These are phyloP conservation scores for Aspergillus candidus DNA, from an alignment of 2,329 filamentous ascomycete species.

Conservation along the genomic window DNA sequence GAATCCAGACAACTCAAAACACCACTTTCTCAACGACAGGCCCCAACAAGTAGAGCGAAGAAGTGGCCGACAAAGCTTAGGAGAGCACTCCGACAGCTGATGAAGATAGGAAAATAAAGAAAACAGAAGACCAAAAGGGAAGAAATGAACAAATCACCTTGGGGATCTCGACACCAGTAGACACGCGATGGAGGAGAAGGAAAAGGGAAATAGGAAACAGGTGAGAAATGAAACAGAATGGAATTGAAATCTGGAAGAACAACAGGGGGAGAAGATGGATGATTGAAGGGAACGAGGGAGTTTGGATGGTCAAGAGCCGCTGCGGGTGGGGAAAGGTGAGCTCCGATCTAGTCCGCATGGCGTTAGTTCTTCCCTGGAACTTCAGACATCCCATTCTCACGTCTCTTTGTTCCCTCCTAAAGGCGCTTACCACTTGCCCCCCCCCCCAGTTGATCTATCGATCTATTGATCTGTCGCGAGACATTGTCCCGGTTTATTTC, in stretches of 20 bases:
- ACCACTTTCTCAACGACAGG: constrained; percentile 4
- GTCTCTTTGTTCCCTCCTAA: neutral
- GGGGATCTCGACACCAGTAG: constrained; percentile 1
- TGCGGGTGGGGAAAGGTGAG: constrained; percentile 13
- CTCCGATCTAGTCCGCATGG: constrained; percentile 9
- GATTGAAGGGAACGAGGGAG: constrained; percentile 17
- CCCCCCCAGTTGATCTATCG: neutral
- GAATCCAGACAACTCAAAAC: constrained; percentile 5
- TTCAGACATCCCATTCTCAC: neutral
- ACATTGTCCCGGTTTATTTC: neutral
- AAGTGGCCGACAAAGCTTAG: constrained; percentile 3
- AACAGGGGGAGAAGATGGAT: constrained; percentile 13
- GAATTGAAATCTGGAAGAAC: constrained; percentile 12
- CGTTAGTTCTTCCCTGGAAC: constrained; percentile 11
- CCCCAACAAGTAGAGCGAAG: constrained; percentile 2
- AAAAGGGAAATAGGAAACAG: constrained; percentile 15
- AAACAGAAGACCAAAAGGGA: constrained; percentile 12
- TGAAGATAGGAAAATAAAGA: neutral
- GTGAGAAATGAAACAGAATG: constrained; percentile 10
- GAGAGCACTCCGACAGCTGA: neutral
- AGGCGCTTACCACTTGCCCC: constrained; percentile 4
- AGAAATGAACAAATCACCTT: constrained; percentile 13
- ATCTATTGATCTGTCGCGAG: neutral
- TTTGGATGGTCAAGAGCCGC: constrained; percentile 26
- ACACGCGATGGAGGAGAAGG: constrained; percentile 16